Evolutionary conservation across 75 land plant species (phyloP).

Genomic region (Isoetes taiwanensis): DNA sequence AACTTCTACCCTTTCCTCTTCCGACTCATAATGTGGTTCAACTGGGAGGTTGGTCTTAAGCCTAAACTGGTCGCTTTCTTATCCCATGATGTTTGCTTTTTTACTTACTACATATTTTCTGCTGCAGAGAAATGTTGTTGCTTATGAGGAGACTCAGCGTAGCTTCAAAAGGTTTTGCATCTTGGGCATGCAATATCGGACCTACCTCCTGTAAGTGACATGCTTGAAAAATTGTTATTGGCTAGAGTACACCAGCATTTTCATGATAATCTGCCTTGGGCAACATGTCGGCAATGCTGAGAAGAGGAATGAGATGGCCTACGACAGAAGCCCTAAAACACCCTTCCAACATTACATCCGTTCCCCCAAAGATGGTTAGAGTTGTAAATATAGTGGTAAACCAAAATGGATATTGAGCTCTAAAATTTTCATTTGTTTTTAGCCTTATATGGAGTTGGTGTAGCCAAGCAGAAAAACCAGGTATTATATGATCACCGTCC

Average conservation of each 20-base stretch:
- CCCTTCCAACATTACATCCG: conserved; percentile 70
- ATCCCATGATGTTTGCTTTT: not conserved
- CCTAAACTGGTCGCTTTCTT: not conserved
- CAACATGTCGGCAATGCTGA: conserved; percentile 47
- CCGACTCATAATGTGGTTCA: conserved; percentile 81
- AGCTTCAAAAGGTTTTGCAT: conserved; percentile 47
- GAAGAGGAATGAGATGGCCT: conserved; percentile 54
- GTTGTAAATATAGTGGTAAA: conserved; percentile 4
- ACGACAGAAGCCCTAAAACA: conserved; percentile 46
- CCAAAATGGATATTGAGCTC: too few species aligned
- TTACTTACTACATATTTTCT: not conserved
- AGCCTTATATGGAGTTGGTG: not conserved
- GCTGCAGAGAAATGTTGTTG: conserved; percentile 79
- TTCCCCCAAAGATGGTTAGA: conserved; percentile 40
- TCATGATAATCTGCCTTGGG: not conserved
- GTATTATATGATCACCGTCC: conserved; percentile 66
- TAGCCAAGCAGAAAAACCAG: conserved; percentile 8
- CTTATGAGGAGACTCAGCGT: conserved; percentile 48
- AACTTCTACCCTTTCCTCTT: conserved; percentile 77
- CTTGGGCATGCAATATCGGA: conserved; percentile 86
- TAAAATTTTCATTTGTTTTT: not conserved
- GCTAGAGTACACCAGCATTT: not conserved
- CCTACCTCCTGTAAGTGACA: conserved; percentile 53
- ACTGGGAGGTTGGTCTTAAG: conserved; percentile 31
- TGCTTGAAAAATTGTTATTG: not conserved